These are phyloP conservation scores for Globisporangium paddicum DNA, from an alignment of 352 stramenopile genomes.

Conservation along the genomic window DNA sequence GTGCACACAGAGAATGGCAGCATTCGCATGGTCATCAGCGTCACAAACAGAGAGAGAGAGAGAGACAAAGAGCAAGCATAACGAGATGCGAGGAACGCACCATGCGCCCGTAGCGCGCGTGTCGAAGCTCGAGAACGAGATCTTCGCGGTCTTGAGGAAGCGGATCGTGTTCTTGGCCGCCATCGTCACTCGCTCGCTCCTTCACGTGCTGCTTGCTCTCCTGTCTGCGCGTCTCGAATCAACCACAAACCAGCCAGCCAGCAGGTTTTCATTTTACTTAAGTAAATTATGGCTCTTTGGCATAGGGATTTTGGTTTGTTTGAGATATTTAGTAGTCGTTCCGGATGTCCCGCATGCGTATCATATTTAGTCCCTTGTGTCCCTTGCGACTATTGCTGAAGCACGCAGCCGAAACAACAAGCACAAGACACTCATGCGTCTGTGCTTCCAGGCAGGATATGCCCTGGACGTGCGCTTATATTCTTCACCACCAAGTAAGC, in stretches of 20 bases:
- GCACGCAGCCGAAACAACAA: no score
- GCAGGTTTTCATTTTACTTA: not conserved
- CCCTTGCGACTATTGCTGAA: no score
- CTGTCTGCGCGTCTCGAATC: not conserved
- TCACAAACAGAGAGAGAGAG: not conserved
- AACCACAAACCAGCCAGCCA: not conserved
- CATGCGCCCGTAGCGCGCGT: slow-evolving; percentile 64
- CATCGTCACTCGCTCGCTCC: slow-evolving; percentile 31
- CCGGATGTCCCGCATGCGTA: no score
- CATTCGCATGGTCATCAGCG: not conserved
- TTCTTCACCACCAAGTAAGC: no score
- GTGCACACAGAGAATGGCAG: not conserved
- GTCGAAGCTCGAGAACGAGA: slow-evolving; percentile 86
- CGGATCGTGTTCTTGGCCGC: slow-evolving; percentile 78
- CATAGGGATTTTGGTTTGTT: no score
- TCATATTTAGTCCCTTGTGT: no score
- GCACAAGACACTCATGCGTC: no score
- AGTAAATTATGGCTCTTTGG: not conserved
- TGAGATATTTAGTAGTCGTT: no score
- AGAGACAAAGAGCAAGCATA: not conserved
- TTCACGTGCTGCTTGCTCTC: no score
- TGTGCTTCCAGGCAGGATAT: no score
- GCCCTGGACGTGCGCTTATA: no score
- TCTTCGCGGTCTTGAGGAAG: slow-evolving; percentile 82
- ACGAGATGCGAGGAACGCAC: slow-evolving; percentile 42